phyloP scores from a whole-genome alignment of 768 basidiomycete species.

The Russula emetica region DNA sequence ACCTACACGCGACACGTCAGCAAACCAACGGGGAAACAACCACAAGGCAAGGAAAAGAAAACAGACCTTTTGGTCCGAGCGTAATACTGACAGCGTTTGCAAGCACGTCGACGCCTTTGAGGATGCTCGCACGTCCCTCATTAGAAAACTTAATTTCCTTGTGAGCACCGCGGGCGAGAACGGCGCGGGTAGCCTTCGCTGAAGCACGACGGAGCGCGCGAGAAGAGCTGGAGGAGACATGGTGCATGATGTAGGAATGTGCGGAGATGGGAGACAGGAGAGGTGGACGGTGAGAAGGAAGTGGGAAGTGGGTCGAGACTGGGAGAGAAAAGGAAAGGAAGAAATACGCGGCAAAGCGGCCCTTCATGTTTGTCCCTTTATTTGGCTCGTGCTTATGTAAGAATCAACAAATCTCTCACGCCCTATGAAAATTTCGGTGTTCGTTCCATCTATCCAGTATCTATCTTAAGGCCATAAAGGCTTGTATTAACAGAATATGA shows the following conservation, averaged over 20 bases:
- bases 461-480: not conserved
- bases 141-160: constrained; percentile 98
- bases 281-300: not conserved
- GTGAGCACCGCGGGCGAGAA: constrained; percentile 69
- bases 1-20: constrained; percentile 44
- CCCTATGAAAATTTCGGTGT: not conserved
- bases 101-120: constrained; percentile 93
- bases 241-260: constrained; percentile 52
- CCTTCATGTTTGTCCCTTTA: constrained; percentile 5
- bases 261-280: constrained; percentile 15
- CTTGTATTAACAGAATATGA: not conserved
- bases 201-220: constrained; percentile 65
- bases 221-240: constrained; percentile 61
- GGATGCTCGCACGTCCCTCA: constrained; percentile 87
- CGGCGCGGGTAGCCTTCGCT: constrained; percentile 50
- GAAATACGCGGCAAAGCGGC: constrained; percentile 1
- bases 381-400: constrained; percentile 7
- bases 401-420: not conserved
- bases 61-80: constrained; percentile 87
- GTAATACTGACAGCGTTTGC: constrained; percentile 97
- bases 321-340: not conserved
- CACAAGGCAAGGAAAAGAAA: not conserved
- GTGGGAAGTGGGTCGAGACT: no score
- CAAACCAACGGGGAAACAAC: constrained; percentile 3
- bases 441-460: not conserved